Base-by-base conservation (phyloP, 306 rosid genomes). In the Prunus padus region DNA sequence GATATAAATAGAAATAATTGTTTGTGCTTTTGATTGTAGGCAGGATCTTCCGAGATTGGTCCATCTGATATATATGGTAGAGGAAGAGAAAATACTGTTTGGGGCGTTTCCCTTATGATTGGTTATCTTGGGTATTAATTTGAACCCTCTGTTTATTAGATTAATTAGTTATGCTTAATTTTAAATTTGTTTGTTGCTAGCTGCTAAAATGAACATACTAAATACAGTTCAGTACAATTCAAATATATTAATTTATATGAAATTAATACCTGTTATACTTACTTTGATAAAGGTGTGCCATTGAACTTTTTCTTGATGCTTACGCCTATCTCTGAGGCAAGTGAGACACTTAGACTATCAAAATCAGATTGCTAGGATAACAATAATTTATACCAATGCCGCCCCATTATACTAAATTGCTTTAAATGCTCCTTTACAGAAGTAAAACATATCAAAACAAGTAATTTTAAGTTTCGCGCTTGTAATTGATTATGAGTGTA, bases 1-100 rank as follows among this genome's bases (percentile, higher is more conserved):
- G 25, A 71, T 76, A 59, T 62, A 71, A 66, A 76, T 72, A 81
- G 76, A 76, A 75, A 40, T 85, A 66, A 57, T 66, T 44, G 31
- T 68, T 68, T 75, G 65, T 62, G 42, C 76, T 82, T 65, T 65
- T 78, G 44, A 76, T 60, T 89, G 83, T 85, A 95, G 98, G 98
- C 93, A 82, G 97, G 90, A 84, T 28, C 91, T 56, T 97, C 91
- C 33, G 98, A 90, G 52, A 15, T 87, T 68, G 89, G 84, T 79
- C 97, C 97, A 65, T 89, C 86, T 80, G 83, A 86, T 80, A 82
- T 84, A 77, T 92, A 86, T 75, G 83, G 88, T 77, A 82, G 87
- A 79, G 97, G 97, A 87, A 89, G 99, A 82, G 99, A 95, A 89
- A 95, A 91, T 86, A 95, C 99, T 28, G 84, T 86, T 40, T 95